Evolutionary conservation across 2,329 filamentous ascomycete genomes (phyloP).

Genomic region (Pezicula rhizophila): DNA sequence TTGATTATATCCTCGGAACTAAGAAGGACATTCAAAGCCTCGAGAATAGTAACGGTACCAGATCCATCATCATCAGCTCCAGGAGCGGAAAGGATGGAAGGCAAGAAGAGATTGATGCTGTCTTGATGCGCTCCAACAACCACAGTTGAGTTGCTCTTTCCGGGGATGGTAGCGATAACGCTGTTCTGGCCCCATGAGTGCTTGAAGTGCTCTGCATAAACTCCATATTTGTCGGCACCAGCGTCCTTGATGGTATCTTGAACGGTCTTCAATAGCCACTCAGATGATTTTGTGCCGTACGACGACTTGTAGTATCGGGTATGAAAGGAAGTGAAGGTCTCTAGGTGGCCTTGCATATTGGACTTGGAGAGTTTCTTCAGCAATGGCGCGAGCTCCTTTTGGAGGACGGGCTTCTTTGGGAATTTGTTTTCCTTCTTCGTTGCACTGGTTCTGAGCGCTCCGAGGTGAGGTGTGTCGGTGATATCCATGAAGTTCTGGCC

Average conservation of each 20-base stretch:
- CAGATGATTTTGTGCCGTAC: slow-evolving; percentile 75
- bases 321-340: slow-evolving; percentile 73
- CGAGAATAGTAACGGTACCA: slow-evolving; percentile 89
- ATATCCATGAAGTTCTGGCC: slow-evolving; percentile 93
- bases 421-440: slow-evolving; percentile 48
- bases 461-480: slow-evolving; percentile 66
- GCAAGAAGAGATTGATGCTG: slow-evolving; percentile 88
- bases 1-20: slow-evolving; percentile 62
- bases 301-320: slow-evolving; percentile 77
- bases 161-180: slow-evolving; percentile 87
- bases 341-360: slow-evolving; percentile 71
- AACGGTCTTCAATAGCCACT: slow-evolving; percentile 77
- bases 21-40: slow-evolving; percentile 78
- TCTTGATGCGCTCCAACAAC: slow-evolving; percentile 92
- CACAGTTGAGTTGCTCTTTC: slow-evolving; percentile 75
- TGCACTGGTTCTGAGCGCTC: slow-evolving; percentile 34
- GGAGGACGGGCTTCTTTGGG: slow-evolving; percentile 59
- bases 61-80: slow-evolving; percentile 95
- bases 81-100: slow-evolving; percentile 75
- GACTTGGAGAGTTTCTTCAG: slow-evolving; percentile 64
- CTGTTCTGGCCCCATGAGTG: slow-evolving; percentile 88
- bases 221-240: slow-evolving; percentile 60
- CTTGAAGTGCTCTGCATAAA: slow-evolving; percentile 65
- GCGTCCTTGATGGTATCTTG: slow-evolving; percentile 64
- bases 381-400: slow-evolving; percentile 61